Conservation (phyloP, 2,329 filamentous ascomycete genomes). For the Chaetoscypha palmicola region DNA sequence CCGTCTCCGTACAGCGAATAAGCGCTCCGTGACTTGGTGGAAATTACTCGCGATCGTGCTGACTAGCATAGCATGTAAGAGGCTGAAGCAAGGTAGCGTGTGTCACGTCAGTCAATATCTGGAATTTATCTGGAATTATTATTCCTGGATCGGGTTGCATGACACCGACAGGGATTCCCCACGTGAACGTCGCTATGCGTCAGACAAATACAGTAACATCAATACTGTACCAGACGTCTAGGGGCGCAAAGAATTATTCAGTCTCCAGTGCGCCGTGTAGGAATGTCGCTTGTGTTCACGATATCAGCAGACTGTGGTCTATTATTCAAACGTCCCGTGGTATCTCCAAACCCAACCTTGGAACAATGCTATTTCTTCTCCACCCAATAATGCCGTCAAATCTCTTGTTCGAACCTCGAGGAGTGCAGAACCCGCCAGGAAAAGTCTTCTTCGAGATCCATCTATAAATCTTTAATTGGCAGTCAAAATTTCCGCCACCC, state of each 20-base stretch:
- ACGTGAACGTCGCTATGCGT: no score
- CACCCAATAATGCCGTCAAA: no score
- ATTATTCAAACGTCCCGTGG: background rate
- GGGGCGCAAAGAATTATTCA: no score
- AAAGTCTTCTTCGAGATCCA: background rate
- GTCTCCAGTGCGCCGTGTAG: background rate
- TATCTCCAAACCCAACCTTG: background rate
- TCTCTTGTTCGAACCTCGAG: no score
- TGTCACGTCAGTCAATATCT: background rate
- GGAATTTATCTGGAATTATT: conserved; percentile 1
- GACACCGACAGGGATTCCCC: background rate
- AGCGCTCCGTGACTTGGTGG: no score
- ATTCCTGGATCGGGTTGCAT: conserved; percentile 1
- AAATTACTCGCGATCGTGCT: no score
- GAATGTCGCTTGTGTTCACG: background rate
- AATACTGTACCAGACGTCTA: no score
- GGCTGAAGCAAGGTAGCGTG: background rate
- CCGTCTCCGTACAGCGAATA: no score
- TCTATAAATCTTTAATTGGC: conserved; percentile 38
- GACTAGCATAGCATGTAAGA: no score
- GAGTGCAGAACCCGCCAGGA: background rate
- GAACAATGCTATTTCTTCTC: no score
- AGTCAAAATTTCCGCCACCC: conserved; percentile 50
- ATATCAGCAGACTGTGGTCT: background rate
- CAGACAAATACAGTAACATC: no score